Conservation (phyloP, 495 filamentous ascomycete genomes). For the Penicillium ochrochloron region DNA sequence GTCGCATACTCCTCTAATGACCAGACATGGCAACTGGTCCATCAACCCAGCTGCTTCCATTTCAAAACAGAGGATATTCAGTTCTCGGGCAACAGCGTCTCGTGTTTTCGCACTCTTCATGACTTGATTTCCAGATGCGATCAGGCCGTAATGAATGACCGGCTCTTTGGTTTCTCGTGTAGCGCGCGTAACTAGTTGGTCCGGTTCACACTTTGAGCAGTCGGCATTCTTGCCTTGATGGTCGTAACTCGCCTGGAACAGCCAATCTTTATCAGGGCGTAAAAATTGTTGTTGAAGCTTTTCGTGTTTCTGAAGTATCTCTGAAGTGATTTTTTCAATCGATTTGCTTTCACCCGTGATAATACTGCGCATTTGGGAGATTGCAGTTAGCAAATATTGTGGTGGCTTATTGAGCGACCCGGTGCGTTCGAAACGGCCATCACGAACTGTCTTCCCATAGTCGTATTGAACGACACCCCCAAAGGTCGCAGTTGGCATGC, state of each 20-base stretch:
- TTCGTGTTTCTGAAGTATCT: slow-evolving; percentile 2
- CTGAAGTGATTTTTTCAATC: background rate
- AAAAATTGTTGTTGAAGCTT: slow-evolving; percentile 30
- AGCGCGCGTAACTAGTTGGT: slow-evolving; percentile 14
- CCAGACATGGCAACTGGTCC: slow-evolving; percentile 6
- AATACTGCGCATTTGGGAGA: background rate
- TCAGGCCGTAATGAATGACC: slow-evolving; percentile 40
- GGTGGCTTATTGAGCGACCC: slow-evolving; percentile 41
- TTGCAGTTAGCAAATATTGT: slow-evolving; percentile 30
- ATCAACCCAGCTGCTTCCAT: slow-evolving; percentile 5
- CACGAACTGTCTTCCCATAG: slow-evolving; percentile 40
- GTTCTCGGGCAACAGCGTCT: slow-evolving; percentile 23
- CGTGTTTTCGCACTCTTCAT: slow-evolving; percentile 38
- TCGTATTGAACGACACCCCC: slow-evolving; percentile 44
- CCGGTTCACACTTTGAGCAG: slow-evolving; percentile 21
- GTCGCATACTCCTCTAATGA: slow-evolving; percentile 6
- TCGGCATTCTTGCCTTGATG: slow-evolving; percentile 22
- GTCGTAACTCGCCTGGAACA: slow-evolving; percentile 36
- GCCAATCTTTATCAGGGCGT: slow-evolving; percentile 27
- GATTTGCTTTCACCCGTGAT: slow-evolving; percentile 17
- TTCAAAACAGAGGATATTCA: slow-evolving; percentile 7
- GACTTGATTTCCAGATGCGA: slow-evolving; percentile 45
- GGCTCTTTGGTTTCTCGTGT: slow-evolving; percentile 18
- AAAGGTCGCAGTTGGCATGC: slow-evolving; percentile 28
- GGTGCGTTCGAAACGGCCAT: slow-evolving; percentile 36